Conservation (phyloP, 2,329 filamentous ascomycete genomes). For the Cadophora gregata region DNA sequence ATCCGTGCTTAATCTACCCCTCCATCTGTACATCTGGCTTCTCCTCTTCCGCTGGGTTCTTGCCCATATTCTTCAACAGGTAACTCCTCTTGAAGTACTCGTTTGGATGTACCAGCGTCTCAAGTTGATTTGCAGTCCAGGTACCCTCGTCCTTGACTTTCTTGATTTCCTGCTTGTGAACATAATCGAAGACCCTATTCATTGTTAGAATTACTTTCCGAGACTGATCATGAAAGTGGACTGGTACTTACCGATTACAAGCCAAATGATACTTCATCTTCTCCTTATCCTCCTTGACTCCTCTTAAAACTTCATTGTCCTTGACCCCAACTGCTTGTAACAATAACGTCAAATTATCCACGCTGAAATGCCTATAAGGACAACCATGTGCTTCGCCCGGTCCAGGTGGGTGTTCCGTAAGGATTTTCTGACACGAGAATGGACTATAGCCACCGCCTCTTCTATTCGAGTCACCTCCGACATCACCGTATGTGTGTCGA, state of each 20-base stretch:
- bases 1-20: conserved; percentile 35
- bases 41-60: conserved; percentile 44
- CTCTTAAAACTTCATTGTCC: conserved; percentile 78
- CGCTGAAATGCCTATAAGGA: conserved; percentile 89
- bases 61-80: conserved; percentile 77
- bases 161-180: conserved; percentile 80
- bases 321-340: conserved; percentile 80
- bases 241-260: conserved; percentile 74
- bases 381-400: conserved; percentile 94
- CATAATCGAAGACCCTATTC: conserved; percentile 80
- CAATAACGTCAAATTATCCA: conserved; percentile 82
- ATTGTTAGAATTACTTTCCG: neutral
- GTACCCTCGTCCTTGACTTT: conserved; percentile 76
- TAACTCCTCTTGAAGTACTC: conserved; percentile 98
- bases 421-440: conserved; percentile 92
- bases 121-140: conserved; percentile 77
- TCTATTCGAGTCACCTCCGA: conserved; percentile 89
- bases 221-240: neutral
- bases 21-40: conserved; percentile 63
- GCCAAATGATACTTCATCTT: conserved; percentile 92
- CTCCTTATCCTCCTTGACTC: conserved; percentile 86
- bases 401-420: conserved; percentile 86
- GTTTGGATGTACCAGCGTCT: conserved; percentile 97
- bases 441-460: conserved; percentile 87
- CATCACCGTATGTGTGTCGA: conserved; percentile 92